Base-by-base conservation (phyloP, 1,284 basidiomycete species). In the Ganoderma multipileum region DNA sequence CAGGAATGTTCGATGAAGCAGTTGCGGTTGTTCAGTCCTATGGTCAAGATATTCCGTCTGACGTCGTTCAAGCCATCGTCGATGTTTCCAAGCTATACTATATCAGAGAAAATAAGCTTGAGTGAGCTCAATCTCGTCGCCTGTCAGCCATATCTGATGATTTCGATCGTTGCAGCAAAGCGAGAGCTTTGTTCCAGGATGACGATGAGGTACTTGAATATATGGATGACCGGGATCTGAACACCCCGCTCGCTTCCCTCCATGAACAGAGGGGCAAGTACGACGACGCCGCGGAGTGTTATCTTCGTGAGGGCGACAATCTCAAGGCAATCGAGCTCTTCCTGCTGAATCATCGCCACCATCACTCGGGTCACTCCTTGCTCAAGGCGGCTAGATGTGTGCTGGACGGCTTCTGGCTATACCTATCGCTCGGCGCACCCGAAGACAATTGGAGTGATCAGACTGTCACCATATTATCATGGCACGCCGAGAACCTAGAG, bases 171-270 rank as follows among this genome's bases (percentile, higher is more conserved):
- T 68, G 8, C 69, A 88, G 91, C 70, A 82, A 85, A 79, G 82
- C 86, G 11, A 76, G 75, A 20, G 70, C 72, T 1, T 76, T 92
- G 0, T 93, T 92, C 73, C 68, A 78, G 0, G 80, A 83, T 1
- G 75, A 81, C 0, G 85, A 91, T 26, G 86, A 90, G 20, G 82
- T 83, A 26, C 70, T 91, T 12, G 84, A 87, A 55, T 92, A 89
- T 69, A 82, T 89, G 57, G 85, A 89, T 66, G 84, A 87, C 12
- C 84, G 83, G 61, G 86, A 84, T 33, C 80, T 92, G 7, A 85
- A 88, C 66, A 73, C 84, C 14, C 83, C 86, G 20, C 84, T 81
- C n/a, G 86, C 85, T 0, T 75, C 76, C 0, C 74, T 91, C 8
- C 80, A 91, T 16, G 81, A 85, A 60, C 75, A 80, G 5, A 78